Percentiles rank a stretch among this genome's conserved stretches.
Conservation (phyloP, 257 asterid genomes). For the Linaria vulgaris region DNA sequence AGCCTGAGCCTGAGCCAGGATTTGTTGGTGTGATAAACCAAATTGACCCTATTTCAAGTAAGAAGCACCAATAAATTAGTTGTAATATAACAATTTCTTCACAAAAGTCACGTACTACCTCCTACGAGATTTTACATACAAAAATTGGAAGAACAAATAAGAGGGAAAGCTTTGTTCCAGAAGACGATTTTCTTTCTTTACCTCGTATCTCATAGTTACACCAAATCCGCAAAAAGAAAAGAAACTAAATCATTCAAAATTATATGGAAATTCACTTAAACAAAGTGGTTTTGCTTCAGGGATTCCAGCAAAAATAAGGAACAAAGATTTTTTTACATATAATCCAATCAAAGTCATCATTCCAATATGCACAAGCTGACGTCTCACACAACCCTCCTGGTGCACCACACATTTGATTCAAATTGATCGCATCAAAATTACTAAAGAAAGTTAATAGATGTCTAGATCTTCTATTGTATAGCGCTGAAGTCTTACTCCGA, state of each 20-base stretch:
- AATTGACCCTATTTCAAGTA: slow-evolving; percentile 40
- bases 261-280: neutral
- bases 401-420: neutral
- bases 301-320: slow-evolving; percentile 4
- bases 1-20: slow-evolving; percentile 45
- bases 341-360: neutral
- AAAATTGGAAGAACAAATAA: neutral
- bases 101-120: neutral
- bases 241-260: neutral
- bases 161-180: neutral
- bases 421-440: slow-evolving; percentile 4
- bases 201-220: neutral
- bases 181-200: neutral
- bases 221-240: neutral
- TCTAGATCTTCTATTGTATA: neutral
- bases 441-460: neutral
- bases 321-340: neutral
- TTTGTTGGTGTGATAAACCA: slow-evolving; percentile 55
- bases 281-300: neutral
- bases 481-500: neutral
- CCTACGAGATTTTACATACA: slow-evolving; percentile 1
- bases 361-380: neutral
- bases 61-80: slow-evolving; percentile 14
- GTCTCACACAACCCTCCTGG: slow-evolving; percentile 4
- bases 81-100: neutral